Conservation (phyloP, 345 rosid genomes). For the Carallia pectinifolia region DNA sequence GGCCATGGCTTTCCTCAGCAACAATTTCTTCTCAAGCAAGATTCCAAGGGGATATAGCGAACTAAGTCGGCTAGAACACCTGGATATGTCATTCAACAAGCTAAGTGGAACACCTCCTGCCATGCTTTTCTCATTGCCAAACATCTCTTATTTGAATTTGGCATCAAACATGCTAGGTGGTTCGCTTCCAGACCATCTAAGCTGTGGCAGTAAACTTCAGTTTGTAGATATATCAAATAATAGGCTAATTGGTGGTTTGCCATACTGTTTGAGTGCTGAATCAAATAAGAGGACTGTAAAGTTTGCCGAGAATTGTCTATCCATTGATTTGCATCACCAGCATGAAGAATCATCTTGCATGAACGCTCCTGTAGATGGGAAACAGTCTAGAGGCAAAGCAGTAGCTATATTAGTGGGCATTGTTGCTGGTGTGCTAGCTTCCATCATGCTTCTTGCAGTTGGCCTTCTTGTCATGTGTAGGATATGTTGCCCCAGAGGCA, state of each 20-base stretch:
- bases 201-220: constrained; percentile 50
- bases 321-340: constrained; percentile 40
- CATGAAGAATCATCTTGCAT: constrained; percentile 50
- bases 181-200: constrained; percentile 43
- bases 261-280: constrained; percentile 47
- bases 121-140: constrained; percentile 49
- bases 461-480: constrained; percentile 36
- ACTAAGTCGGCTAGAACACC: constrained; percentile 36
- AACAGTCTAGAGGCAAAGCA: constrained; percentile 29
- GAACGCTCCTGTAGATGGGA: constrained; percentile 31
- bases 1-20: constrained; percentile 35
- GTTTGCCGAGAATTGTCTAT: constrained; percentile 58
- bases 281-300: constrained; percentile 28
- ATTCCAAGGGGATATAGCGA: constrained; percentile 36
- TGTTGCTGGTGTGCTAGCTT: constrained; percentile 34
- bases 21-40: constrained; percentile 46
- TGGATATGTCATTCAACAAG: constrained; percentile 46
- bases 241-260: constrained; percentile 53
- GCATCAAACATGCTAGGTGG: constrained; percentile 56
- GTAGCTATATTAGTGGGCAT: constrained; percentile 44
- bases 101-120: constrained; percentile 38
- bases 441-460: constrained; percentile 34
- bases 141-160: constrained; percentile 53
- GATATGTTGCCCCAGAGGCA: constrained; percentile 37
- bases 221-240: constrained; percentile 62